Percentiles rank a stretch among this genome's conserved stretches.
These are phyloP conservation scores for Chaetothyriales sp. DNA, from an alignment of 2,329 filamentous ascomycete species.

Conservation along the genomic window DNA sequence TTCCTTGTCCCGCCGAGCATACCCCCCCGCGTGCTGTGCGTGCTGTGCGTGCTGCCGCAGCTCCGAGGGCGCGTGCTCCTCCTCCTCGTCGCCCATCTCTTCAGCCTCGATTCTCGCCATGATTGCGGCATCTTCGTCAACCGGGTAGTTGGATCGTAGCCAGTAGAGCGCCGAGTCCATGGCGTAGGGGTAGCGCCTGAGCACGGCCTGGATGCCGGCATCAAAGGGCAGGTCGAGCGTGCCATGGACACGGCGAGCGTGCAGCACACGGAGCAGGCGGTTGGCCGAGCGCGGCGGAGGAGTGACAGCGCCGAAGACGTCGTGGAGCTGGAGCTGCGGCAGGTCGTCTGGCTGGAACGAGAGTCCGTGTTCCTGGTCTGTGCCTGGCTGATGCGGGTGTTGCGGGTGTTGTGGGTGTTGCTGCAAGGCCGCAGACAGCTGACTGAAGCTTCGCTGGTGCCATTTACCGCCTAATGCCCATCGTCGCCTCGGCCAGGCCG, in stretches of 20 bases:
- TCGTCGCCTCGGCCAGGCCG: neutral
- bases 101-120: conserved; percentile 27
- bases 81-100: conserved; percentile 13
- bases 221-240: conserved; percentile 34
- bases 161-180: conserved; percentile 27
- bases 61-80: conserved; percentile 15
- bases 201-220: conserved; percentile 23
- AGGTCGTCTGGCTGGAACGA: conserved; percentile 12
- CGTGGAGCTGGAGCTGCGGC: conserved; percentile 4
- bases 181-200: conserved; percentile 18
- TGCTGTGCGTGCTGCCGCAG: conserved; percentile 22
- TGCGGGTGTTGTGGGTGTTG: neutral
- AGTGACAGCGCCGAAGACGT: conserved; percentile 9
- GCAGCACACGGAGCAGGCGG: conserved; percentile 24
- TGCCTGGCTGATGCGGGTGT: neutral
- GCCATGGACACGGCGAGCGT: conserved; percentile 30
- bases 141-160: conserved; percentile 28
- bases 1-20: conserved; percentile 23
- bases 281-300: conserved; percentile 13
- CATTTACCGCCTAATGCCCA: neutral
- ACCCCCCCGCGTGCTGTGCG: conserved; percentile 29
- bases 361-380: conserved; percentile 11
- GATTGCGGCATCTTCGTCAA: conserved; percentile 38
- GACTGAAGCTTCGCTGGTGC: neutral
- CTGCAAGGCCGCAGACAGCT: neutral